phyloP scores from a whole-genome alignment of 495 filamentous ascomycete genomes.

The Evernia prunastri region DNA sequence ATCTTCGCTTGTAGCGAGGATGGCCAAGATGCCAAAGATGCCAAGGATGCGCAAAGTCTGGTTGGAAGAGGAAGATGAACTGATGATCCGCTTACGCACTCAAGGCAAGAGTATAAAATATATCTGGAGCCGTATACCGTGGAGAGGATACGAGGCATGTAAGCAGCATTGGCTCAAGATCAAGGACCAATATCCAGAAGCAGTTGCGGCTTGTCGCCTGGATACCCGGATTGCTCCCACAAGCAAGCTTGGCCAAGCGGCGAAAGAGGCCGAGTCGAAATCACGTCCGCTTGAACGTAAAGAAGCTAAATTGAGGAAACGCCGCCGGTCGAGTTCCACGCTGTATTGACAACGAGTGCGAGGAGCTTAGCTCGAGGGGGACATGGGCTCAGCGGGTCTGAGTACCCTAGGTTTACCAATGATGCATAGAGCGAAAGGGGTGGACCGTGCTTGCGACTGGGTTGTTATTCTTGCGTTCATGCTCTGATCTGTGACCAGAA shows the following conservation, averaged over 20 bases:
- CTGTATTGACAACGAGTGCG: background rate
- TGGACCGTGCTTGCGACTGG: background rate
- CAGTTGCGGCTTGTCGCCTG: background rate
- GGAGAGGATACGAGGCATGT: background rate
- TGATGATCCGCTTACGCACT: background rate
- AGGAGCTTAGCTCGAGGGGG: background rate
- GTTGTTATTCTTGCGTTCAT: background rate
- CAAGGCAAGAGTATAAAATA: background rate
- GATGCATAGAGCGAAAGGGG: background rate
- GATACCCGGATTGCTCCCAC: background rate
- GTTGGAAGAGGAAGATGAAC: background rate
- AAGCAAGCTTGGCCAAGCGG: background rate
- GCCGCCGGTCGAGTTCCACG: background rate
- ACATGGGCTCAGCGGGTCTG: too few species aligned
- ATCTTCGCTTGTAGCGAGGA: background rate
- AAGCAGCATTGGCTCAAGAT: background rate
- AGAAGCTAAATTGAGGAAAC: background rate
- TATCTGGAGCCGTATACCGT: background rate
- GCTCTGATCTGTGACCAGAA: background rate
- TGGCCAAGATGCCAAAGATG: background rate
- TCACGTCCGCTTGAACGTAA: background rate
- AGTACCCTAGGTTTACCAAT: too few species aligned
- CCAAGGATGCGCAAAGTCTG: background rate
- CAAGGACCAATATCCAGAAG: background rate
- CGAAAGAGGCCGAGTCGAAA: background rate